A percentile compares a stretch with the other conserved stretches of the same genome.
Conservation (phyloP, 352 stramenopile genomes). For the Phytophthora pluvialis region DNA sequence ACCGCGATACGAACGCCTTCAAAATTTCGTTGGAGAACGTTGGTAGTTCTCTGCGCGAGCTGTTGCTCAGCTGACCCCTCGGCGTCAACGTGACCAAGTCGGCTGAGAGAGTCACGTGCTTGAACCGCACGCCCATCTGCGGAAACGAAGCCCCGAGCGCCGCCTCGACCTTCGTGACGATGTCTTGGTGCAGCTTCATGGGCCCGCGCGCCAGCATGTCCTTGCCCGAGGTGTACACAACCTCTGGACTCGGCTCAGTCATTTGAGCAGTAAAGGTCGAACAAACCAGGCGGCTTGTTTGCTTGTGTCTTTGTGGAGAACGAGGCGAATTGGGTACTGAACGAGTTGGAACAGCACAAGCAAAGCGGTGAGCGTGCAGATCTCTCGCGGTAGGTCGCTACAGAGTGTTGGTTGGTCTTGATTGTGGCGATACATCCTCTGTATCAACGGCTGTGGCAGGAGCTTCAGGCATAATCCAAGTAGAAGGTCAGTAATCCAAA, state of each 20-base stretch:
- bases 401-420: not conserved
- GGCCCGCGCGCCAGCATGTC: slow-evolving; percentile 46
- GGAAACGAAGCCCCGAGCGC: slow-evolving; percentile 51
- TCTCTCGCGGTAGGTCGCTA: not conserved
- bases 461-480: not conserved
- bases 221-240: slow-evolving; percentile 31
- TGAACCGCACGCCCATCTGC: slow-evolving; percentile 64
- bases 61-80: slow-evolving; percentile 5
- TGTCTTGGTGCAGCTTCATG: slow-evolving; percentile 44
- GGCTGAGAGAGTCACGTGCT: slow-evolving; percentile 55
- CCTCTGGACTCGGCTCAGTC: too few species aligned
- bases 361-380: not conserved
- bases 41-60: slow-evolving; percentile 33
- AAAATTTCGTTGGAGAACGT: slow-evolving; percentile 56
- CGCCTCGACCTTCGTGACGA: slow-evolving; percentile 49
- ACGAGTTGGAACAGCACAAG: not conserved
- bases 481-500: not conserved
- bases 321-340: not conserved
- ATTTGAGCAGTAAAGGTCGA: too few species aligned
- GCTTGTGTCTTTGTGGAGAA: not conserved
- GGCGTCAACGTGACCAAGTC: slow-evolving; percentile 37
- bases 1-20: slow-evolving; percentile 43
- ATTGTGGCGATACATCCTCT: not conserved
- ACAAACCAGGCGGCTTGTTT: not conserved
- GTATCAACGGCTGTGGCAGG: slow-evolving; percentile 1